phyloP scores from a whole-genome alignment of 2,329 filamentous ascomycete species.

The Aurifilum marmelostoma region DNA sequence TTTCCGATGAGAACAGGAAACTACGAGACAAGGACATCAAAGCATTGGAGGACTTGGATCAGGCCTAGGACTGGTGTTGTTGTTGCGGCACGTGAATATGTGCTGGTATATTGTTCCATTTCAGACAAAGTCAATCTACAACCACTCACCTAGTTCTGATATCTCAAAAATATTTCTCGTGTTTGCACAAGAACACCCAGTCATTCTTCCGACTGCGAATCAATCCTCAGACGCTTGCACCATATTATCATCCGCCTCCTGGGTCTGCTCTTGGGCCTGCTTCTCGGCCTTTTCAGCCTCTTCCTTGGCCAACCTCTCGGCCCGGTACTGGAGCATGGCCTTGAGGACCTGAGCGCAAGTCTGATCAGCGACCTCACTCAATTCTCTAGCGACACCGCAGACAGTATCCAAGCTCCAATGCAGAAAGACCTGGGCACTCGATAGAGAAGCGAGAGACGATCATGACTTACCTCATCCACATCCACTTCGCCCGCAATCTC shows the following conservation, averaged over 20 bases:
- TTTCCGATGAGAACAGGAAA: not conserved
- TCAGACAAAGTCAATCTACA: no score
- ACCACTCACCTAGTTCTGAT: no score
- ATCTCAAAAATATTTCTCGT: no score
- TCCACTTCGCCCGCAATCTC: constrained; percentile 36
- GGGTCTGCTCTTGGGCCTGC: not conserved
- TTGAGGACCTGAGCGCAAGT: not conserved
- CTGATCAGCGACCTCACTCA: not conserved
- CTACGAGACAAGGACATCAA: not conserved
- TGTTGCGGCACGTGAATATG: no score
- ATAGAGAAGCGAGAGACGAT: not conserved
- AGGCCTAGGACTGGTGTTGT: not conserved
- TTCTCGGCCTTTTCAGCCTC: not conserved
- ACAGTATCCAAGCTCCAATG: no score
- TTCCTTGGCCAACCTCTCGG: not conserved
- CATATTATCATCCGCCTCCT: not conserved
- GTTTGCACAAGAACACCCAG: no score
- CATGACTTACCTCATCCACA: constrained; percentile 6
- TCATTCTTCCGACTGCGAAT: not conserved
- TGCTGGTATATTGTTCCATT: no score
- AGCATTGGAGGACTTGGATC: not conserved
- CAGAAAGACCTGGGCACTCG: no score
- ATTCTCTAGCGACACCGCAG: not conserved
- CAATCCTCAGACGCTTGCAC: not conserved
- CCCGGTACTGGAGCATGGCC: not conserved